These are phyloP conservation scores for Plenodomus tracheiphilus DNA, from an alignment of 2,329 filamentous ascomycete species.

Conservation along the genomic window DNA sequence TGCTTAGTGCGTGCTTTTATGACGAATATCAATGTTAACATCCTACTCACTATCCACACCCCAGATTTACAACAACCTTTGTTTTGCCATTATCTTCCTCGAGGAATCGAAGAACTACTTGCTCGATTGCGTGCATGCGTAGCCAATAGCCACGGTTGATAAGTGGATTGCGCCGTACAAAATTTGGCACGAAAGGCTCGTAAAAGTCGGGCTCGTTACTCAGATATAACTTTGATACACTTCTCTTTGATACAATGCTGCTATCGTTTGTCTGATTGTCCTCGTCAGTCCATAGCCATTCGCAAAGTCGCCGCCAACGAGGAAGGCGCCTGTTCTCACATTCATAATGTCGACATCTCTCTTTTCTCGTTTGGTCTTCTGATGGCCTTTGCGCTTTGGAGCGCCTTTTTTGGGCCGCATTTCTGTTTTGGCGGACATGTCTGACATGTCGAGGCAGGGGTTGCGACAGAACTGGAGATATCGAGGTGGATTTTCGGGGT, in stretches of 20 bases:
- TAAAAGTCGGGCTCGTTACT: conserved; percentile 79
- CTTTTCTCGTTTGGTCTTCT: conserved; percentile 29
- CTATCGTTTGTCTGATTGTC: conserved; percentile 74
- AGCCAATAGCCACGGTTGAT: conserved; percentile 92
- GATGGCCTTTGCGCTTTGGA: conserved; percentile 14
- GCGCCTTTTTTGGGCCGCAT: conserved; percentile 14
- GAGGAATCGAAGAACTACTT: conserved; percentile 75
- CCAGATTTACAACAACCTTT: conserved; percentile 81
- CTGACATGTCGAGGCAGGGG: conserved; percentile 3
- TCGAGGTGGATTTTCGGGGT: conserved; percentile 17
- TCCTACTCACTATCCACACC: conserved; percentile 81
- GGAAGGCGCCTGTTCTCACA: conserved; percentile 43
- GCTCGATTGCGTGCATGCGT: conserved; percentile 79
- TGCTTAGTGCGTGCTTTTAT: conserved; percentile 18
- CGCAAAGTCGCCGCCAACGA: neutral
- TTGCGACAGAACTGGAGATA: conserved; percentile 9
- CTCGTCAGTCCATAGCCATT: conserved; percentile 22
- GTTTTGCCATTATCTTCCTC: conserved; percentile 56
- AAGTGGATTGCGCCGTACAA: conserved; percentile 78
- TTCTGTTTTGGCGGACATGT: conserved; percentile 14
- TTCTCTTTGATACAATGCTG: conserved; percentile 89
- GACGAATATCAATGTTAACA: conserved; percentile 1
- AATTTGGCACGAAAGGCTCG: conserved; percentile 83
- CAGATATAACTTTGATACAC: conserved; percentile 87
- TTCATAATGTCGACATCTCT: conserved; percentile 61